phyloP scores from a whole-genome alignment of 2,329 filamentous ascomycete genomes.

The Fusarium albidum region DNA sequence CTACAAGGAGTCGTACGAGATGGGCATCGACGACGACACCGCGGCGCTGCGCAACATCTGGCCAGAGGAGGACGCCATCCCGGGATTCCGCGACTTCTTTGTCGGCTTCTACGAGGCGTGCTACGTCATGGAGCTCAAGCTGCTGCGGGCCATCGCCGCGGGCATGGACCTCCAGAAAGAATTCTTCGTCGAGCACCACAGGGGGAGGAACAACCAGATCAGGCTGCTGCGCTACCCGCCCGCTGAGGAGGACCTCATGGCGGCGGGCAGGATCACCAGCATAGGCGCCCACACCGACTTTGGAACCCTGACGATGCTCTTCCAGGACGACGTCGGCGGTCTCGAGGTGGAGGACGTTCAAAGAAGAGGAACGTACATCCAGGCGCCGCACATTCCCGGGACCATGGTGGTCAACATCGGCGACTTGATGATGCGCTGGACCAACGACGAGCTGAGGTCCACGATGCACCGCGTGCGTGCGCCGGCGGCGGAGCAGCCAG shows the following conservation, averaged over 20 bases:
- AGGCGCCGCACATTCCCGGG: constrained; percentile 40
- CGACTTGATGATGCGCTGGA: constrained; percentile 51
- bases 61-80: constrained; percentile 30
- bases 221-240: constrained; percentile 63
- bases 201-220: constrained; percentile 64
- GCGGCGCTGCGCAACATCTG: constrained; percentile 35
- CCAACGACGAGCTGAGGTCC: constrained; percentile 47
- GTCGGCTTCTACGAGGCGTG: constrained; percentile 73
- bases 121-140: constrained; percentile 72
- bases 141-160: constrained; percentile 80
- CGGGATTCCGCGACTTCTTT: constrained; percentile 33
- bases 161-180: constrained; percentile 72
- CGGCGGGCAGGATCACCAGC: constrained; percentile 33
- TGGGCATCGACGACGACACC: constrained; percentile 45
- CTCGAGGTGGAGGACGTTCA: constrained; percentile 54
- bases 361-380: constrained; percentile 46
- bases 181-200: constrained; percentile 74
- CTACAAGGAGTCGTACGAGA: constrained; percentile 51
- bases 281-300: constrained; percentile 45
- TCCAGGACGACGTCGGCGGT: constrained; percentile 55
- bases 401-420: constrained; percentile 50
- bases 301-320: constrained; percentile 55
- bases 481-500: constrained; percentile 31
- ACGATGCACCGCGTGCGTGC: constrained; percentile 54
- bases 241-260: constrained; percentile 40